These are phyloP conservation scores for Dryas integrifolia DNA, from an alignment of 331 rosid genomes.

Conservation along the genomic window DNA sequence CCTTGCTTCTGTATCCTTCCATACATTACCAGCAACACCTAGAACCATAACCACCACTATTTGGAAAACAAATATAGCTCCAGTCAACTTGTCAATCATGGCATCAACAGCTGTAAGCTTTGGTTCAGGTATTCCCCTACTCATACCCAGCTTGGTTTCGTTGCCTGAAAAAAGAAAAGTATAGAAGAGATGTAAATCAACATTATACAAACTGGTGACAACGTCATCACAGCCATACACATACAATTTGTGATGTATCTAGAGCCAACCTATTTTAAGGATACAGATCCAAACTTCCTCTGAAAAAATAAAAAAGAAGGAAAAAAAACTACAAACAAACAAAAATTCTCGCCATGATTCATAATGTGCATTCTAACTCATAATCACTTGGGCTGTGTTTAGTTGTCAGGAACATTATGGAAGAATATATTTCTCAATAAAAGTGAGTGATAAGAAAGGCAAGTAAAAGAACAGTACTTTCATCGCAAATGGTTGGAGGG, in stretches of 20 bases:
- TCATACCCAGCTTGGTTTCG: conserved; percentile 98
- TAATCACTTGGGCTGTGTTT: not conserved
- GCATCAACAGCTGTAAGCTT: conserved; percentile 99
- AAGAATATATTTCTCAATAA: not conserved
- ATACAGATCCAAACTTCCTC: conserved; percentile 2
- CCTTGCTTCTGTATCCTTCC: conserved; percentile 98
- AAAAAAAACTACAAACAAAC: not conserved
- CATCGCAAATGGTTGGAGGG: not conserved
- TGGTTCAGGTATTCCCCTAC: conserved; percentile 96
- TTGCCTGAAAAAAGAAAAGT: conserved; percentile 57
- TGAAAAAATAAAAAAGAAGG: not conserved
- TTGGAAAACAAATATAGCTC: conserved; percentile 95
- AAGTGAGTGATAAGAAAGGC: not conserved
- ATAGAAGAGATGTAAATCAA: conserved; percentile 20
- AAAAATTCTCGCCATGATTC: not conserved
- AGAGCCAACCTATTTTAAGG: not conserved
- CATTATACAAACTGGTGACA: conserved; percentile 8
- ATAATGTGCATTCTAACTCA: conserved; percentile 5
- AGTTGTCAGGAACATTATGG: not conserved
- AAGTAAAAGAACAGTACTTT: not conserved
- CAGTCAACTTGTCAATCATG: conserved; percentile 96
- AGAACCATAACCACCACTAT: conserved; percentile 94
- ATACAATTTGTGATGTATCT: not conserved
- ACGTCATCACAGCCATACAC: not conserved
- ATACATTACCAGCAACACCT: conserved; percentile 92